Conservation (phyloP, 2,329 filamentous ascomycete species). For the Fusarium neocosmosporiellum region DNA sequence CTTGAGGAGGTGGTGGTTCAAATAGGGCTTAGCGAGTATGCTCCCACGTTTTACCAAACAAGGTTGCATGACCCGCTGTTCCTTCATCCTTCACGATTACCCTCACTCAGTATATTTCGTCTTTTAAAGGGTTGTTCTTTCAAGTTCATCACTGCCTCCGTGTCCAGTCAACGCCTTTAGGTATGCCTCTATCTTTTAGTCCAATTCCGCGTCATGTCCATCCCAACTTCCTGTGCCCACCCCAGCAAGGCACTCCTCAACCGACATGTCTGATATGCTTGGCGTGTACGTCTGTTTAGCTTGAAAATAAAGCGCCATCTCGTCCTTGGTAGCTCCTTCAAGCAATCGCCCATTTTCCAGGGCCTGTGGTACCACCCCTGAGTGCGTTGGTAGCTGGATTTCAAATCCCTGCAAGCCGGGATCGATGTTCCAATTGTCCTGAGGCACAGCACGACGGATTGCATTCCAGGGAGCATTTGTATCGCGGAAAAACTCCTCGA, state of each 20-base stretch:
- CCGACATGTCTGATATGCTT: background rate
- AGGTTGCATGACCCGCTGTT: background rate
- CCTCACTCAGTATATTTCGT: no score
- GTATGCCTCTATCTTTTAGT: background rate
- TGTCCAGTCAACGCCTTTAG: background rate
- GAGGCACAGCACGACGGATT: background rate
- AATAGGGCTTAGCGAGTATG: background rate
- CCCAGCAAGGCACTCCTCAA: background rate
- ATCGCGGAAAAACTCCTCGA: background rate
- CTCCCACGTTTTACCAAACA: background rate
- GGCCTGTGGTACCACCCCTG: background rate
- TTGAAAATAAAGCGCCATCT: background rate
- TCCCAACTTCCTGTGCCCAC: background rate
- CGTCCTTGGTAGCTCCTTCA: background rate
- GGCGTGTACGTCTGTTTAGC: background rate
- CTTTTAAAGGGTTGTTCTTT: background rate
- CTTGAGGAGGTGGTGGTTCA: background rate
- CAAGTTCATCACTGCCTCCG: background rate
- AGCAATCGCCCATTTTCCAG: background rate
- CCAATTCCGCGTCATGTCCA: background rate
- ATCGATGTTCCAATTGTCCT: background rate
- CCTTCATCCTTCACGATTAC: background rate
- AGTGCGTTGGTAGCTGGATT: background rate
- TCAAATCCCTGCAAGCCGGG: background rate
- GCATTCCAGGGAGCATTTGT: background rate